Base-by-base conservation (phyloP, 192 early-diverging fungal genomes). In the Backusella tuberculispora region DNA sequence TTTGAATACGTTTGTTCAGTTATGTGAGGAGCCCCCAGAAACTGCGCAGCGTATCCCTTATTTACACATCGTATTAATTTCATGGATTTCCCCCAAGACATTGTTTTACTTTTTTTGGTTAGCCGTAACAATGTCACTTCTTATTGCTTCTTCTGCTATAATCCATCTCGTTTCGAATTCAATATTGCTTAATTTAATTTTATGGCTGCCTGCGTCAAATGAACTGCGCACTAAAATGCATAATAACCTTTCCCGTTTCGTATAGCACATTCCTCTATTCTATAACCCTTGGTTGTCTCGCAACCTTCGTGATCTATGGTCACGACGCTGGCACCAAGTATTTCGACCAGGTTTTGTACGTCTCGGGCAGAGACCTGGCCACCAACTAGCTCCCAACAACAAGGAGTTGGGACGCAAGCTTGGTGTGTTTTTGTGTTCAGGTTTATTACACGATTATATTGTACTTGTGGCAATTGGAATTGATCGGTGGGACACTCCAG, bases 391-490 rank as follows among this genome's bases (percentile, higher is more conserved):
- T 64, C 12, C 9, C 10, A 34, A 64, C 6, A n/a, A 26, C n/a
- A 46, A 19, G n/a, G n/a, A 6, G 5, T 12, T 67, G 19, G 63
- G 72, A 5, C 24, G 13, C 7, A 26, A 34, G 5, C 14, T n/a
- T 17, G 75, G 68, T 9, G 24, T 5, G 77, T 78, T 78, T 73
- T 12, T 47, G n/a, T 38, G 45, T 3, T 78, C 77, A 17, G 77
- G 77, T 13, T 46, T 74, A 45, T 56, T 78, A 66, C 77, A 78
- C 38, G 77, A 78, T 21, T 78, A 78, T 42, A 56, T 74, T 41
- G n/a, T 74, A 24, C 6, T 74, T 24, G 40, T 26, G 5, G 74
- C 68, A 41, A n/a, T 46, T 12, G 77, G 77, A 12, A 60, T 45
- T 19, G 53, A n/a, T 26, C 9, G 29, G 7, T 69, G 43, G 4